Evolutionary conservation across 208 protist species (phyloP).

Genomic region (Phytomonas sp.): DNA sequence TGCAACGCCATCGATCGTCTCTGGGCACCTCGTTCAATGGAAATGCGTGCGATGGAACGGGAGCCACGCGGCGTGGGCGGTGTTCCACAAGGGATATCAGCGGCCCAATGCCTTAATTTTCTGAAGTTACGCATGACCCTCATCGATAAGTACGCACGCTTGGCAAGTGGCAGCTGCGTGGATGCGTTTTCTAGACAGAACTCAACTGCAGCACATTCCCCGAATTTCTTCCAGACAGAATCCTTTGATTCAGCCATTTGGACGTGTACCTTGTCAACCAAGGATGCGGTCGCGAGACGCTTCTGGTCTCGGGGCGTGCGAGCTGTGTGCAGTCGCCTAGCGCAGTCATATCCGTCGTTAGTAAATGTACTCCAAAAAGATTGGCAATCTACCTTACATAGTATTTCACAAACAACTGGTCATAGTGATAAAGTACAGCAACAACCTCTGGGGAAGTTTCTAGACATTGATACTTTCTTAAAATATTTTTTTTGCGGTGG

Average conservation of each 20-base stretch:
- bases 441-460: conserved; percentile 5
- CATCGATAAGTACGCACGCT: conserved; percentile 24
- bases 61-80: conserved; percentile 6
- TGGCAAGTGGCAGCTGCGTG: conserved; percentile 11
- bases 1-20: conserved; percentile 27
- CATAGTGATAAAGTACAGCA: neutral
- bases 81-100: conserved; percentile 24
- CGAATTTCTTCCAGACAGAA: neutral
- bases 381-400: neutral
- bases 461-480: conserved; percentile 30
- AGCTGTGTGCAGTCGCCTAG: neutral
- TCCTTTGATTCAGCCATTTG: neutral
- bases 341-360: neutral
- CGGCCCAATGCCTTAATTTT: conserved; percentile 64
- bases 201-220: neutral
- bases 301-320: neutral
- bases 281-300: neutral
- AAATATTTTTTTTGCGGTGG: conserved; percentile 40
- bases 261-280: neutral
- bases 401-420: neutral
- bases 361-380: neutral
- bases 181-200: neutral
- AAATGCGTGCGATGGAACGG: conserved; percentile 14
- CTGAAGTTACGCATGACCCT: conserved; percentile 23
- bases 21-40: conserved; percentile 35